Conservation (phyloP, 345 rosid species). For the Raphanus raphanistrum region DNA sequence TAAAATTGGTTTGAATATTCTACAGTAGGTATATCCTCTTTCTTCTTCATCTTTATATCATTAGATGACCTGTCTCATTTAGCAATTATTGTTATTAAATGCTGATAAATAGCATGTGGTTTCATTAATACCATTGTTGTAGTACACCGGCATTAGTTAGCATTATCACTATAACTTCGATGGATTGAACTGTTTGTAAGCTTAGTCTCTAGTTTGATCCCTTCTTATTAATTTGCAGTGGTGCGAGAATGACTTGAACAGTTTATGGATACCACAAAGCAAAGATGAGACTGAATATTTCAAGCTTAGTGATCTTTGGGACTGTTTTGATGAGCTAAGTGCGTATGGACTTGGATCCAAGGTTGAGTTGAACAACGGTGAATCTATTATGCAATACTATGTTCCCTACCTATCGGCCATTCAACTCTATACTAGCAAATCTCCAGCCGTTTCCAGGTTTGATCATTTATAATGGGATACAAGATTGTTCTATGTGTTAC, state of each 20-base stretch:
- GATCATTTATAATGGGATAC: neutral
- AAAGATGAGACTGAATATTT: slow-evolving; percentile 55
- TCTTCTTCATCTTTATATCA: slow-evolving; percentile 17
- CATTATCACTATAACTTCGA: slow-evolving; percentile 9
- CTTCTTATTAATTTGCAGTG: slow-evolving; percentile 40
- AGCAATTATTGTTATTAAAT: neutral
- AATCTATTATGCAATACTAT: slow-evolving; percentile 55
- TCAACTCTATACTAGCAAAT: slow-evolving; percentile 58
- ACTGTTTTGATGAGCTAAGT: slow-evolving; percentile 67
- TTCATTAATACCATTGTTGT: slow-evolving; percentile 1
- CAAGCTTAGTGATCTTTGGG: slow-evolving; percentile 70
- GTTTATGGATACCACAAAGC: slow-evolving; percentile 52
- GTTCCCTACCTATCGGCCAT: slow-evolving; percentile 75
- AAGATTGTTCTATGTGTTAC: neutral
- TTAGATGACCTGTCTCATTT: slow-evolving; percentile 7
- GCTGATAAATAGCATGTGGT: slow-evolving; percentile 1
- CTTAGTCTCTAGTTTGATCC: neutral
- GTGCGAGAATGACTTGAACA: slow-evolving; percentile 47
- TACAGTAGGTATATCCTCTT: slow-evolving; percentile 30
- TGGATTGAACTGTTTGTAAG: neutral
- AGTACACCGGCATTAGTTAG: neutral
- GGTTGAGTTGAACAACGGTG: slow-evolving; percentile 38
- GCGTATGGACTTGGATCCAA: slow-evolving; percentile 64
- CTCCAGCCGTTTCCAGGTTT: slow-evolving; percentile 51
- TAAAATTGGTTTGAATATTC: slow-evolving; percentile 23